Evolutionary conservation across 2,329 filamentous ascomycete genomes (phyloP).

Genomic region (Conoideocrella luteorostrata): DNA sequence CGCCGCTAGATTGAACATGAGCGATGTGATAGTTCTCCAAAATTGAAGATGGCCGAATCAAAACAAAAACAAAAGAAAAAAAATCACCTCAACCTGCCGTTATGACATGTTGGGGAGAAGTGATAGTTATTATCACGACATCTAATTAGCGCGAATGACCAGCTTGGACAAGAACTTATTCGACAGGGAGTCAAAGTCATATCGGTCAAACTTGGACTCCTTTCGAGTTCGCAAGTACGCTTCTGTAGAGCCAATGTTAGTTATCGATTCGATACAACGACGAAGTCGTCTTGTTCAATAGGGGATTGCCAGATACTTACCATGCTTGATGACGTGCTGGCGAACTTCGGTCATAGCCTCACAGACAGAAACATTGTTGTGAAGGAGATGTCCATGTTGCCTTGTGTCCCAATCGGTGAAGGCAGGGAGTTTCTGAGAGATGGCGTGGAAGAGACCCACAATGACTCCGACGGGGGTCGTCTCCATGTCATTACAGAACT

Average conservation of each 20-base stretch:
- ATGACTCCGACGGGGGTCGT: constrained; percentile 92
- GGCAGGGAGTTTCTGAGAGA: constrained; percentile 89
- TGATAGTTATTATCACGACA: not conserved
- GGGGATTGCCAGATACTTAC: constrained; percentile 46
- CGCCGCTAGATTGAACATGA: constrained; percentile 32
- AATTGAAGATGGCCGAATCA: constrained; percentile 21
- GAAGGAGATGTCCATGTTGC: constrained; percentile 83
- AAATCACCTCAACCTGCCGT: constrained; percentile 3
- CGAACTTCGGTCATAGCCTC: constrained; percentile 95
- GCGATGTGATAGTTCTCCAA: constrained; percentile 23
- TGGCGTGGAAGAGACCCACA: constrained; percentile 93
- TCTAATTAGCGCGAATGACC: constrained; percentile 84
- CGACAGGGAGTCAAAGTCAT: constrained; percentile 89
- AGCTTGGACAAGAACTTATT: constrained; percentile 97
- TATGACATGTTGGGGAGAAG: not conserved
- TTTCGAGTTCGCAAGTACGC: constrained; percentile 75
- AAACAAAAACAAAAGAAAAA: constrained; percentile 23
- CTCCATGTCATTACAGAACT: constrained; percentile 97
- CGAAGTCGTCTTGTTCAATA: not conserved
- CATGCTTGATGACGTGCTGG: constrained; percentile 86
- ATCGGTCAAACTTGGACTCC: constrained; percentile 77
- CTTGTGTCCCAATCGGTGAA: constrained; percentile 91
- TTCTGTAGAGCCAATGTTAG: constrained; percentile 50
- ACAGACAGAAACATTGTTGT: constrained; percentile 87
- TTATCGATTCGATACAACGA: not conserved